A percentile compares a stretch with the other conserved stretches of the same genome.
phyloP scores from a whole-genome alignment of 208 protist species.

The Herpetomonas tarakana region DNA sequence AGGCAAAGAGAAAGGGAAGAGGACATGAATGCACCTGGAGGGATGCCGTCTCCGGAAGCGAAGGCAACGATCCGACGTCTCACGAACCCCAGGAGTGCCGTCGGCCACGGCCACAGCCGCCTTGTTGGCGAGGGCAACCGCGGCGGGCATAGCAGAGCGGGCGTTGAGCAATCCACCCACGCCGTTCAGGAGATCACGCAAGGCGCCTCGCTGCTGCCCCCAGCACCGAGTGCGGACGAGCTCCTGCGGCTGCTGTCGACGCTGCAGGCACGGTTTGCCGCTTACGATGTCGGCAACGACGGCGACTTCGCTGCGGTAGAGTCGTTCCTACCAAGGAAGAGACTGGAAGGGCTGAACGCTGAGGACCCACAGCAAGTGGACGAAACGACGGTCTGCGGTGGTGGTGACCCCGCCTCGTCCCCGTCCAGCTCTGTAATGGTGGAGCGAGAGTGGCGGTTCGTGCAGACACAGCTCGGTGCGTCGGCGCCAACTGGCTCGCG shows the following conservation, averaged over 20 bases:
- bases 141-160: too few species aligned
- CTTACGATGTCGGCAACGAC: neutral
- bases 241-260: conserved; percentile 15
- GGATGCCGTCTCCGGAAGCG: too few species aligned
- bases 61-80: too few species aligned
- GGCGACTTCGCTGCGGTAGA: neutral
- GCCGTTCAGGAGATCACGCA: conserved; percentile 17
- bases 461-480: conserved; percentile 12
- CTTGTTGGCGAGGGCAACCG: too few species aligned
- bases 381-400: neutral
- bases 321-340: neutral
- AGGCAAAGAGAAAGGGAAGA: too few species aligned
- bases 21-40: too few species aligned
- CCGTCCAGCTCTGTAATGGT: neutral
- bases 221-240: conserved; percentile 21
- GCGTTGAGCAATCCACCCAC: too few species aligned
- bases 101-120: too few species aligned
- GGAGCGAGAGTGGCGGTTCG: neutral
- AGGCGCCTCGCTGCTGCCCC: conserved; percentile 29
- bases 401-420: neutral
- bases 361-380: neutral
- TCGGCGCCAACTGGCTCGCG: conserved; percentile 26
- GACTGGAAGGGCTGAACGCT: too few species aligned
- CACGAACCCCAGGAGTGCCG: too few species aligned
- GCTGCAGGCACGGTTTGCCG: neutral